Percentiles rank a stretch among this genome's conserved stretches.
These are phyloP conservation scores for Penicillium olsonii DNA, from an alignment of 2,329 filamentous ascomycete genomes.

Conservation along the genomic window DNA sequence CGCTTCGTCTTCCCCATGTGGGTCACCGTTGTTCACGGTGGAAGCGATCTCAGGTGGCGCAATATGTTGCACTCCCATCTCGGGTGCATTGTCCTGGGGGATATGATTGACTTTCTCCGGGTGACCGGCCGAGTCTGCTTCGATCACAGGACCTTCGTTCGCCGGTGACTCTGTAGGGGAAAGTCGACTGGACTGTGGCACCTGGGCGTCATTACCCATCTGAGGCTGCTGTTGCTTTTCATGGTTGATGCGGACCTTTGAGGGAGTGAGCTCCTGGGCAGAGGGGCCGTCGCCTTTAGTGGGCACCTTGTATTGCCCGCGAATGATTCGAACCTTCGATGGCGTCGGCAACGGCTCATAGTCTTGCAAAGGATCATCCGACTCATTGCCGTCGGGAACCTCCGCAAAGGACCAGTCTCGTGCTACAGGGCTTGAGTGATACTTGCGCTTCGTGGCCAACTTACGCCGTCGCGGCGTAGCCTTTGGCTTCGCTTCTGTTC, in stretches of 20 bases:
- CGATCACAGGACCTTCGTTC: not conserved
- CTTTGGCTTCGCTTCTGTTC: conserved; percentile 24
- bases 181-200: not conserved
- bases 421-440: conserved; percentile 30
- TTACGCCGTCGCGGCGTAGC: conserved; percentile 19
- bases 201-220: not conserved
- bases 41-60: no score
- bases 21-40: no score
- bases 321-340: conserved; percentile 23
- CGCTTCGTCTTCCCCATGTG: no score
- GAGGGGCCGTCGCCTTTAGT: not conserved
- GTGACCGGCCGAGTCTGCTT: not conserved
- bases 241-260: not conserved
- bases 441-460: conserved; percentile 25
- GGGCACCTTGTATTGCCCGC: conserved; percentile 19
- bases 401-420: conserved; percentile 42
- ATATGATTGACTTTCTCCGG: no score
- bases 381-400: conserved; percentile 38
- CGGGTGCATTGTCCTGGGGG: no score
- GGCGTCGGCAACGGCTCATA: conserved; percentile 34
- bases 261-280: not conserved
- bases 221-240: not conserved
- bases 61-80: no score
- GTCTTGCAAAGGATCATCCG: conserved; percentile 46
- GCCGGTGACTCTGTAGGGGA: not conserved